Evolutionary conservation across 1,284 basidiomycete genomes (phyloP).

Genomic region (Rhizoctonia solani): DNA sequence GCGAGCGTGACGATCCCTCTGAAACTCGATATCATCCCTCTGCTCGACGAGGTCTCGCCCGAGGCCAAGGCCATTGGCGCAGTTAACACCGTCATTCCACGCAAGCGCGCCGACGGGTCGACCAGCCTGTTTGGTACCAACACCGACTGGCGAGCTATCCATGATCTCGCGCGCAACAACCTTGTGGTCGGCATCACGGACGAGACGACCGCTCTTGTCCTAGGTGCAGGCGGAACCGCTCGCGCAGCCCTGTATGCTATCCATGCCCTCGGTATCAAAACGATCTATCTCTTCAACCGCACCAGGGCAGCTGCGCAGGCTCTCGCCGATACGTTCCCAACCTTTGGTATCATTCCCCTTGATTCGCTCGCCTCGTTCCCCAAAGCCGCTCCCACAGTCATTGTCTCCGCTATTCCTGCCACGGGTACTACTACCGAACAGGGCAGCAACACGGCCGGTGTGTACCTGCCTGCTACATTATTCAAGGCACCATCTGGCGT

Average conservation of each 20-base stretch:
- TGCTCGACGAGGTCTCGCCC: conserved; percentile 75
- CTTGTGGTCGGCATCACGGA: conserved; percentile 46
- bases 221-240: conserved; percentile 91
- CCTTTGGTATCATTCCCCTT: conserved; percentile 64
- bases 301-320: conserved; percentile 73
- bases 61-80: conserved; percentile 86
- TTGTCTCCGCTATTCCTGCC: conserved; percentile 87
- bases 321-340: conserved; percentile 69
- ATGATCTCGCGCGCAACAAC: conserved; percentile 54
- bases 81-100: conserved; percentile 86
- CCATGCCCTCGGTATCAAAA: conserved; percentile 65
- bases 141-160: conserved; percentile 91
- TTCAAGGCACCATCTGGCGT: conserved; percentile 57
- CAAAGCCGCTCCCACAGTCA: conserved; percentile 62
- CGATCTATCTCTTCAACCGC: conserved; percentile 85
- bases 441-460: conserved; percentile 45
- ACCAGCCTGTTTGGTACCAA: conserved; percentile 80
- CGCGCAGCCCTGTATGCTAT: conserved; percentile 91
- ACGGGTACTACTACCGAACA: conserved; percentile 58
- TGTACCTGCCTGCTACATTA: conserved; percentile 60
- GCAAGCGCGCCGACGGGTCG: conserved; percentile 50
- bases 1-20: conserved; percentile 95
- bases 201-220: conserved; percentile 67
- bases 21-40: conserved; percentile 84
- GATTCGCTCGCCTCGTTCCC: conserved; percentile 62